Evolutionary conservation across 352 stramenopile genomes (phyloP), one percentile per base, ranked within the genome.

Genomic region (Phytophthora ramorum): DNA sequence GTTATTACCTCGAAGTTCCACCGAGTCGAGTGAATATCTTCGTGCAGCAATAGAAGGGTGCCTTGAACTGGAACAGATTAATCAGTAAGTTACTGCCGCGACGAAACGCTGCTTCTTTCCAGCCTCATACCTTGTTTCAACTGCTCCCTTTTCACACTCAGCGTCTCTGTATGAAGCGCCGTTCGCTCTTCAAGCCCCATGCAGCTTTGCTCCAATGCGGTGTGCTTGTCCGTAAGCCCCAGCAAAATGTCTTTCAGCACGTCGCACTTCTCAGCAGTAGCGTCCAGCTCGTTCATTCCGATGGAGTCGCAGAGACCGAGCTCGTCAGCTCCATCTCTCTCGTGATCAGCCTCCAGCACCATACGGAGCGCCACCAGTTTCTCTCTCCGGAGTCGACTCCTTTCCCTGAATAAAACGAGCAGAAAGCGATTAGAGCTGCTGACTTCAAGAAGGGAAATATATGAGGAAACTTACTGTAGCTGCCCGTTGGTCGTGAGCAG

Each of bases 401-500:
- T 69, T 37, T 78, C 69, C 48, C 73, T 81, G 24, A 9, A 43
- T 9, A 41, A 45, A 1, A 56, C 22, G 20, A 44, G 17, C 14
- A 17, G 47, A 28, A 9, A 44, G n/a, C 17, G 20, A 28, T 46
- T 46, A 10, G 40, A 46, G n/a, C 8, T 26, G n/a, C 10, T 17
- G 4, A 28, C 13, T 34, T 19, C 37, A 19, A 30, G 10, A 6
- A 46, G 13, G 22, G 41, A 37, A 14, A 16, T 28, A 7, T 12
- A 12, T 9, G 57, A 7, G 12, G 9, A 16, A 9, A 73, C 72
- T n/a, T 19, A 78, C 73, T 74, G 73, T 2, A 81, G 53, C 38
- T 76, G 73, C 8, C 73, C 76, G 52, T 87, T 87, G 20, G 38
- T 72, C 35, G 47, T 82, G 24, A 85, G 69, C 35, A 85, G 19